Evolutionary conservation across 2,329 filamentous ascomycete genomes (phyloP).

Genomic region (Westerdykella aurantiaca): DNA sequence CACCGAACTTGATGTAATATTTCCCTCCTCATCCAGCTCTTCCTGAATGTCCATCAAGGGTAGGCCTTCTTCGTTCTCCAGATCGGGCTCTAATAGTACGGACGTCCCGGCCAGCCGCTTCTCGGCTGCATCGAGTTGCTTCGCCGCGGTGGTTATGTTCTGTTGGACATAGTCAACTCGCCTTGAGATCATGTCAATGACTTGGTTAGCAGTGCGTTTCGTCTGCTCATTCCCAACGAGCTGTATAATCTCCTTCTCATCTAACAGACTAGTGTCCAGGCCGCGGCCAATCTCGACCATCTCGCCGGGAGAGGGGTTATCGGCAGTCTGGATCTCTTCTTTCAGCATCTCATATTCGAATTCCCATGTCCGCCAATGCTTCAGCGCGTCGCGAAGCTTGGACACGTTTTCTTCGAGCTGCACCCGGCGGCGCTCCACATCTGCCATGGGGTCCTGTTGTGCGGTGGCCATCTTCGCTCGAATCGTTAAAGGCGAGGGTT

Average conservation of each 20-base stretch:
- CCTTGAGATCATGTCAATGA: conserved; percentile 62
- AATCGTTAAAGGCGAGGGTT: conserved; percentile 1
- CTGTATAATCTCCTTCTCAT: conserved; percentile 53
- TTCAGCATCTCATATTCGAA: conserved; percentile 86
- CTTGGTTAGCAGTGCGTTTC: conserved; percentile 54
- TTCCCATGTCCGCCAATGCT: conserved; percentile 87
- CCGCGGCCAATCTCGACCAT: conserved; percentile 47
- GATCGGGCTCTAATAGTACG: conserved; percentile 56
- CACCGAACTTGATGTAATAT: conserved; percentile 58
- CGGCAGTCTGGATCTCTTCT: conserved; percentile 61
- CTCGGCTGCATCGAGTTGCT: conserved; percentile 64
- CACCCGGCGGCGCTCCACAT: conserved; percentile 68
- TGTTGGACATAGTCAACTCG: conserved; percentile 84
- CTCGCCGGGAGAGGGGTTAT: conserved; percentile 19
- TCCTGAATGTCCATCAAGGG: conserved; percentile 89
- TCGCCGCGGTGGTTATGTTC: conserved; percentile 70
- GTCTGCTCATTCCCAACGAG: conserved; percentile 46
- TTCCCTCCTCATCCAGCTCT: conserved; percentile 83
- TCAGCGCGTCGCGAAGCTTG: conserved; percentile 68
- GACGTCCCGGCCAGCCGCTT: conserved; percentile 57
- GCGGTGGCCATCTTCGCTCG: conserved; percentile 21
- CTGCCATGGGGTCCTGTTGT: conserved; percentile 50
- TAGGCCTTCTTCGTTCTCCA: conserved; percentile 61
- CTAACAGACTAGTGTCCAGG: conserved; percentile 60
- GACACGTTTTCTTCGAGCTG: conserved; percentile 70